Base-by-base conservation (phyloP, 306 rosid genomes). In the Malus asiatica region DNA sequence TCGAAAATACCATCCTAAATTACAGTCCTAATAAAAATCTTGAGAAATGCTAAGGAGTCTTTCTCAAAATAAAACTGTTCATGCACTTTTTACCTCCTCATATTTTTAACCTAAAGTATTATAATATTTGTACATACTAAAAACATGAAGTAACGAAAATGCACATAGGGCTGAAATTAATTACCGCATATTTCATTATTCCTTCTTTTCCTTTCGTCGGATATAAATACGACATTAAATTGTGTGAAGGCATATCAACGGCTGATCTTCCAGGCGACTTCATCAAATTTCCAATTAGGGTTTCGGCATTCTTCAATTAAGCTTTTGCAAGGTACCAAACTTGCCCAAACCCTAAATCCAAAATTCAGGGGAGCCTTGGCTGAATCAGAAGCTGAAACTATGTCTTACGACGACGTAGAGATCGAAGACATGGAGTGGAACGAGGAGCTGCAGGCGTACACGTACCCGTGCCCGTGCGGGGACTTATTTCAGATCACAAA, bases 371-470 rank as follows among this genome's bases (percentile, higher is more conserved):
- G 51, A 13, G 52, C 52, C 1, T 46, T 46, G 18, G 18, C 52
- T 46, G 16, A 68, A 23, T 6, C 61, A n/a, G 80, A 57, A 42
- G 45, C 40, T 13, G 42, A 76, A 77, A 80, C 75, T 74, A 95
- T 95, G 99, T 95, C 97, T 58, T 95, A 95, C 77, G 99, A 92
- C 84, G 97, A 95, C 10, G 99, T 95, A 59, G 99, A 95, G 89
- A 95, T 95, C 51, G 99, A 95, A 67, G 99, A 95, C 81, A 95
- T 95, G 99, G 97, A 92, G 80, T 95, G 99, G 99, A 95, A 87
- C 72, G 84, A 87, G 27, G 96, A 92, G 79, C 85, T 90, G 25
- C 89, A 90, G 77, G 87, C 93, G 2, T 95, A 81, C 87, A 92
- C 97, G 5, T 95, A 92, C 76, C 97, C 97, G 0, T 95, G 99